A percentile compares a stretch with the other conserved stretches of the same genome.
phyloP scores from a whole-genome alignment of 148 eudicot genomes.

The Bassia scoparia region DNA sequence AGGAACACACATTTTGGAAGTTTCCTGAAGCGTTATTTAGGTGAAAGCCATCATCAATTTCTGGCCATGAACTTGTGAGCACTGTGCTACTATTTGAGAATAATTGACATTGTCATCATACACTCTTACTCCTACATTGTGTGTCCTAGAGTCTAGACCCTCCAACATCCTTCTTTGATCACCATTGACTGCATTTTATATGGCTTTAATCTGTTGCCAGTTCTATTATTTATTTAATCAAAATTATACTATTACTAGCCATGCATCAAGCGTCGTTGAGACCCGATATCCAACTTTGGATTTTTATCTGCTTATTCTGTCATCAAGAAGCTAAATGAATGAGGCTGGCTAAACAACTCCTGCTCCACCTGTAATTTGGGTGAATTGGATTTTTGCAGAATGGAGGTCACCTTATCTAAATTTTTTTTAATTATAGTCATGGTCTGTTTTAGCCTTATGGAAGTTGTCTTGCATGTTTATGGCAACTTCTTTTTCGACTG shows the following conservation, averaged over 20 bases:
- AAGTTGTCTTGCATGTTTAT: background rate
- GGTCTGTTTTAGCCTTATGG: background rate
- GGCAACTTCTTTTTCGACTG: background rate
- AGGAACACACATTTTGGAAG: too few relatives aligned
- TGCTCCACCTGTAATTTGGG: background rate
- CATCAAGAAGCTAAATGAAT: constrained; percentile 3
- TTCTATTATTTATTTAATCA: background rate
- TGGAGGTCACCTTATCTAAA: background rate
- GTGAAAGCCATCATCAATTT: background rate
- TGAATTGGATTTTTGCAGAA: background rate
- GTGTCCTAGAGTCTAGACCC: background rate
- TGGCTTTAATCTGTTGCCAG: background rate
- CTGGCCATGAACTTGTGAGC: background rate
- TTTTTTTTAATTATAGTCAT: background rate
- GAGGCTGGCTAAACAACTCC: constrained; percentile 5
- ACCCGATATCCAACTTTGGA: background rate
- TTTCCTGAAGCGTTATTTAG: too few relatives aligned
- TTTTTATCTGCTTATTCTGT: background rate
- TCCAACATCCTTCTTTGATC: constrained; percentile 1
- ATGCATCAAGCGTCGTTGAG: background rate
- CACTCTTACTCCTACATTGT: constrained; percentile 3
- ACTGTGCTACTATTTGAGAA: background rate
- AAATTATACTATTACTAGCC: background rate
- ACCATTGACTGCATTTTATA: background rate
- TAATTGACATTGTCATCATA: background rate